Conservation (phyloP, 2,329 filamentous ascomycete genomes). For the Phyllosticta ampelicida region DNA sequence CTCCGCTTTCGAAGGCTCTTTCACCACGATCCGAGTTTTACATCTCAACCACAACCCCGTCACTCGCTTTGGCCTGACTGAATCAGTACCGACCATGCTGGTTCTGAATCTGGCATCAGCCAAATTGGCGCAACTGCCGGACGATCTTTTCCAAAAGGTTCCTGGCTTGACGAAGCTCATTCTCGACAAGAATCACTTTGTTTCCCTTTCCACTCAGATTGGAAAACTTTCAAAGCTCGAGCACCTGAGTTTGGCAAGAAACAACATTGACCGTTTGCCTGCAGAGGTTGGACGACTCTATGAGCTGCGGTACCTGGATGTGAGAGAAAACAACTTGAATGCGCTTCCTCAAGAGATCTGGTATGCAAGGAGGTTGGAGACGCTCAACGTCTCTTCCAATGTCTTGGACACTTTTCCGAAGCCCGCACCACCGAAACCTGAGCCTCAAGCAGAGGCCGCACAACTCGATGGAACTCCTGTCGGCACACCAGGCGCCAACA, state of each 20-base stretch:
- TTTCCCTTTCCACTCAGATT: constrained; percentile 75
- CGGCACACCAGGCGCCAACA: constrained; percentile 30
- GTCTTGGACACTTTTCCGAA: constrained; percentile 86
- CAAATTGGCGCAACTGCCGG: constrained; percentile 78
- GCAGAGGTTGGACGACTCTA: constrained; percentile 77
- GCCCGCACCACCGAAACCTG: constrained; percentile 37
- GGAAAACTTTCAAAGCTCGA: constrained; percentile 75
- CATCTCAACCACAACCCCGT: constrained; percentile 92
- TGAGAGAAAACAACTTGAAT: constrained; percentile 87
- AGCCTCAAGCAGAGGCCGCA: constrained; percentile 13
- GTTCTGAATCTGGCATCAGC: constrained; percentile 82
- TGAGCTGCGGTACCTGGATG: constrained; percentile 75
- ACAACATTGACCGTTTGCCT: constrained; percentile 74
- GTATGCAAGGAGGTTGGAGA: constrained; percentile 85
- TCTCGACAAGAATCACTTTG: constrained; percentile 91
- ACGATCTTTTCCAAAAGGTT: constrained; percentile 79
- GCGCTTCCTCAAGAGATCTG: constrained; percentile 88
- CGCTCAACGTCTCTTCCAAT: constrained; percentile 90
- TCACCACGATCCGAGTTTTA: constrained; percentile 70
- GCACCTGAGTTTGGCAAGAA: constrained; percentile 88
- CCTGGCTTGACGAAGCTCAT: constrained; percentile 78
- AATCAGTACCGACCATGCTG: constrained; percentile 69
- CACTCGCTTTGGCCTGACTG: constrained; percentile 78
- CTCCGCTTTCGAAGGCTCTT: constrained; percentile 81
- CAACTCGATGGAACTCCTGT: constrained; percentile 31